Conservation (phyloP, 1,139 yeast species). For the Lodderomyces margitis region DNA sequence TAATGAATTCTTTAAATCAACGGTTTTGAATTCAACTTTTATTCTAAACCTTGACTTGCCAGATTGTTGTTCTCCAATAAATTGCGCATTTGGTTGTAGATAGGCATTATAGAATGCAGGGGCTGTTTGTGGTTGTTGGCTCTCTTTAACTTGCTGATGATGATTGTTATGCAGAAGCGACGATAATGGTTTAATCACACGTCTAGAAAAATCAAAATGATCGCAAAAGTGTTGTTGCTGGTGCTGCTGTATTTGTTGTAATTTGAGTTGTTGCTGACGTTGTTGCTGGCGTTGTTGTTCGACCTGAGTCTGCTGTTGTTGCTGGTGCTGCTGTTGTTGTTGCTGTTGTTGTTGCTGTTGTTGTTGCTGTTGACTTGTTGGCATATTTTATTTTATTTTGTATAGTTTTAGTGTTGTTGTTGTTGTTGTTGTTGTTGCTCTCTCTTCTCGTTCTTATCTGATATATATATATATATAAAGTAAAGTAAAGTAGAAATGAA, state of each 20-base stretch:
- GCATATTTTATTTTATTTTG: not conserved
- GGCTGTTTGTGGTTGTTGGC: not conserved
- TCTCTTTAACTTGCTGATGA: not conserved
- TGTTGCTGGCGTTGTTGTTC: not conserved
- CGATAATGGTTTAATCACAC: not conserved
- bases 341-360: slow-evolving; percentile 1
- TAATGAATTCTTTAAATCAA: slow-evolving; percentile 59
- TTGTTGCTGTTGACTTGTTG: not conserved
- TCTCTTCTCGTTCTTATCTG: too few species aligned
- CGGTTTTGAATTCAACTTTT: slow-evolving; percentile 66
- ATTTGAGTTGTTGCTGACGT: not conserved
- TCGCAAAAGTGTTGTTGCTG: not conserved
- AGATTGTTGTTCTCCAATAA: slow-evolving; percentile 73
- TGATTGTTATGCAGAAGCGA: not conserved
- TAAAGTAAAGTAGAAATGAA: too few species aligned
- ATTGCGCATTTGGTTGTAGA: slow-evolving; percentile 62
- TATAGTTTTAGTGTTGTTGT: too few species aligned
- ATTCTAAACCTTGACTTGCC: slow-evolving; percentile 67
- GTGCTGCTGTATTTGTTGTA: slow-evolving; percentile 6
- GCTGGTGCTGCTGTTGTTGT: slow-evolving; percentile 5
- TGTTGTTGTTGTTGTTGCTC: slow-evolving; percentile 12
- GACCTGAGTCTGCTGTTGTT: too few species aligned
- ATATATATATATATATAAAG: too few species aligned
- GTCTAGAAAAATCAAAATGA: not conserved
- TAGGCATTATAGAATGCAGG: slow-evolving; percentile 29